A percentile compares a stretch with the other conserved stretches of the same genome.
These are phyloP conservation scores for Claviceps sp. DNA, from an alignment of 2,329 filamentous ascomycete genomes.

Conservation along the genomic window DNA sequence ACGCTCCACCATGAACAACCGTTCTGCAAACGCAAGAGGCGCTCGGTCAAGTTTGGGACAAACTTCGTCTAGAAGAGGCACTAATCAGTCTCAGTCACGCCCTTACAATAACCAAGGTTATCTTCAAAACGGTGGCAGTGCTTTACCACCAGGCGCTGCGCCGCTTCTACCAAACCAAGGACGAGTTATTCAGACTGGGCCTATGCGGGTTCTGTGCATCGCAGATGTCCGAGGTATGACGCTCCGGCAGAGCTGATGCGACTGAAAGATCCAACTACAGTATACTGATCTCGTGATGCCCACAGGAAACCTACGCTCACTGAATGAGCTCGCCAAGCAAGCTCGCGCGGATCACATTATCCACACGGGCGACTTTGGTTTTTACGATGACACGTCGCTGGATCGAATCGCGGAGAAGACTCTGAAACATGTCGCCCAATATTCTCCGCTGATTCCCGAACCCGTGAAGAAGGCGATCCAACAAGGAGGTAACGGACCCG, in stretches of 20 bases:
- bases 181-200: slow-evolving; percentile 50
- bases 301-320: slow-evolving; percentile 79
- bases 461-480: slow-evolving; percentile 54
- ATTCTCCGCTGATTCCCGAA: slow-evolving; percentile 86
- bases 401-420: slow-evolving; percentile 98
- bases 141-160: slow-evolving; percentile 44
- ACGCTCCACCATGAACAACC: slow-evolving; percentile 2
- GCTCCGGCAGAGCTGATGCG: background rate
- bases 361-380: slow-evolving; percentile 97
- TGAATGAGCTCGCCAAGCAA: slow-evolving; percentile 92
- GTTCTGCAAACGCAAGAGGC: background rate
- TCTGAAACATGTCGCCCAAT: slow-evolving; percentile 95
- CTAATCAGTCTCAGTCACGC: slow-evolving; percentile 23
- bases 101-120: slow-evolving; percentile 40
- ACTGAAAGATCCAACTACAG: background rate
- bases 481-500: slow-evolving; percentile 54
- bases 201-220: slow-evolving; percentile 55
- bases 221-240: slow-evolving; percentile 54
- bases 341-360: slow-evolving; percentile 95
- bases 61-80: slow-evolving; percentile 7
- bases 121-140: slow-evolving; percentile 47
- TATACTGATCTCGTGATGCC: background rate
- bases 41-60: background rate
- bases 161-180: slow-evolving; percentile 56
- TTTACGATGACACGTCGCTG: slow-evolving; percentile 92